Evolutionary conservation across 2,329 filamentous ascomycete genomes (phyloP).

Genomic region (Dothideomycetes sp.): DNA sequence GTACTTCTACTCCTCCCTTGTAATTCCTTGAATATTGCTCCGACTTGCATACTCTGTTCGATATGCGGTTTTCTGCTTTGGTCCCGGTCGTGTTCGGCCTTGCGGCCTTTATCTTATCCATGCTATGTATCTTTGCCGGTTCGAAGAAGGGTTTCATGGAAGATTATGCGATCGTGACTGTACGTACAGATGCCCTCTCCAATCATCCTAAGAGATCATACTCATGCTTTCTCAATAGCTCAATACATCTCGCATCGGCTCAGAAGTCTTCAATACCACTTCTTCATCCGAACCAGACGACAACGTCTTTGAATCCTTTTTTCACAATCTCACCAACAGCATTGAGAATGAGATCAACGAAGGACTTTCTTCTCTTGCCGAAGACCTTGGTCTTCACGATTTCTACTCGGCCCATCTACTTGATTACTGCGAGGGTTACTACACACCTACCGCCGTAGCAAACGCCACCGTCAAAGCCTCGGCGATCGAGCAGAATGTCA

Average conservation of each 20-base stretch:
- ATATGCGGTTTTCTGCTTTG: conserved; percentile 40
- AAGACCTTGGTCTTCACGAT: conserved; percentile 46
- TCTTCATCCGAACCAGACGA: conserved; percentile 18
- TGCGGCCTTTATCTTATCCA: conserved; percentile 47
- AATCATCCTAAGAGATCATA: neutral
- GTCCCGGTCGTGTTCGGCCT: conserved; percentile 44
- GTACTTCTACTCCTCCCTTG: neutral
- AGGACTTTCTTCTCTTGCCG: conserved; percentile 33
- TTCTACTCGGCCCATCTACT: conserved; percentile 55
- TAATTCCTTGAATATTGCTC: neutral
- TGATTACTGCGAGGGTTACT: conserved; percentile 48
- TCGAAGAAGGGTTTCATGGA: conserved; percentile 48
- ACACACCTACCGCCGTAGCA: conserved; percentile 32
- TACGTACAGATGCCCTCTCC: conserved; percentile 25
- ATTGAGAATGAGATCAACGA: conserved; percentile 35
- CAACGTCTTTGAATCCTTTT: conserved; percentile 23
- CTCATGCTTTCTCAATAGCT: conserved; percentile 30
- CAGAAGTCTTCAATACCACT: conserved; percentile 24
- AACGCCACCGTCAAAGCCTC: conserved; percentile 33
- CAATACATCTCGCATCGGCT: conserved; percentile 49
- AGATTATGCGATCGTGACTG: conserved; percentile 48
- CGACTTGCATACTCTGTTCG: conserved; percentile 7
- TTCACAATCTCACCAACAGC: conserved; percentile 25
- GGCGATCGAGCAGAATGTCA: conserved; percentile 43
- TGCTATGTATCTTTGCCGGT: conserved; percentile 55